Percentiles rank a stretch among this genome's conserved stretches.
Conservation (phyloP, 441 rosid genomes). For the Sinapis alba region DNA sequence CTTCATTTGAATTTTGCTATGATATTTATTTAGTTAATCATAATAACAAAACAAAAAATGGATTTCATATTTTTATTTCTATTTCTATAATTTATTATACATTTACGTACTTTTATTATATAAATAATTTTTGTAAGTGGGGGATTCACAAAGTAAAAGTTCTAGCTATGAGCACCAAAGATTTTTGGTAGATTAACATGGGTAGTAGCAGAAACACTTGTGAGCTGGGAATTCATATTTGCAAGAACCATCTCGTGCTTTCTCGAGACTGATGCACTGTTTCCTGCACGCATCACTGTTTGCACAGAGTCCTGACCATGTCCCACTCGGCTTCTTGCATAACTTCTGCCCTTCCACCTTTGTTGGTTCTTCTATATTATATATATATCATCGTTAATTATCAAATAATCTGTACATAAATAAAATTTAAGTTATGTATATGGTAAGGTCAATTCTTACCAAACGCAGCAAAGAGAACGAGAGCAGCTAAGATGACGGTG, state of each 20-base stretch:
- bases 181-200: background rate
- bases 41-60: background rate
- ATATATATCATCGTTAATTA: background rate
- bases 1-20: background rate
- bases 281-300: background rate
- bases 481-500: constrained; percentile 21
- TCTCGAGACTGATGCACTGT: constrained; percentile 12
- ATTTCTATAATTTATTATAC: background rate
- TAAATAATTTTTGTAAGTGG: background rate
- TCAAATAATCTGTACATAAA: background rate
- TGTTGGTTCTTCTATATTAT: constrained; percentile 9
- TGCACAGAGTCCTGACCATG: constrained; percentile 34
- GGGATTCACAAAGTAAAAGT: background rate
- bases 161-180: background rate
- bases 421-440: background rate
- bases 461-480: constrained; percentile 30
- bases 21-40: background rate
- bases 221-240: constrained; percentile 26
- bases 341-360: constrained; percentile 15
- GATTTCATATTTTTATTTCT: background rate
- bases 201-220: constrained; percentile 4
- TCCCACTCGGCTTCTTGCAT: constrained; percentile 24
- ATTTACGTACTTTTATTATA: background rate
- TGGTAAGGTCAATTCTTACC: constrained; percentile 25
- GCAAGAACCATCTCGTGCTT: constrained; percentile 24